Evolutionary conservation across 441 rosid species (phyloP), one percentile per base, ranked within the genome.

Genomic region (Raphanus hybrid): DNA sequence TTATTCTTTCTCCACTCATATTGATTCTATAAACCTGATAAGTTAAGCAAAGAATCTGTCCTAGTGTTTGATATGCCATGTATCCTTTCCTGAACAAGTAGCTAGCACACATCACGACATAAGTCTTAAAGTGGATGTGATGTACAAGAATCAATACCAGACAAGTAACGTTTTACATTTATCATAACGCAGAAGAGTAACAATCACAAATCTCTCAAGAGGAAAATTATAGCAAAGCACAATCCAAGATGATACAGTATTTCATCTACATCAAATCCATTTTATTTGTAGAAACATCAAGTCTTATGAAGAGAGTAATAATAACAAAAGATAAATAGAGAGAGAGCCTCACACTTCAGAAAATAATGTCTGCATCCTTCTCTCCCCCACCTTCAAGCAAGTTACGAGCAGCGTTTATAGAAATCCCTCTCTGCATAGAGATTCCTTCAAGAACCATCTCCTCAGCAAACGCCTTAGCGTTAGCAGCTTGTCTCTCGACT

Each of bases 381-480:
- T 29, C 34, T 29, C 6, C 34, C 34, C 34, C 34, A 29, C 34
- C 34, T 29, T 29, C 34, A 29, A 29, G 34, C 34, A 29, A 29
- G 34, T 87, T 85, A 55, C 85, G 93, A 45, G 91, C 92, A 7
- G 91, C 79, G 20, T 81, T 81, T 2, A 87, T 34, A 5, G 98
- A 86, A 75, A 88, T 82, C 43, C 94, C 98, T 82, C 89, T 87
- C 75, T 79, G 78, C 82, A 79, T 69, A 20, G 82, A 74, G 62
- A 79, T 79, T 3, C 9, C 70, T 84, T 88, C 92, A 0, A 89
- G 86, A 59, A 85, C 64, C 87, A 90, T 84, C 7, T 87, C 98
- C 82, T 84, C 94, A 0, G 91, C 86, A 82, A 86, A 93, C 26
- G 67, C 84, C 85, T 65, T 87, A 14, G 96, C 83, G 16, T 86